Conservation (phyloP, 1,284 basidiomycete genomes). For the Takashimella koratensis region DNA sequence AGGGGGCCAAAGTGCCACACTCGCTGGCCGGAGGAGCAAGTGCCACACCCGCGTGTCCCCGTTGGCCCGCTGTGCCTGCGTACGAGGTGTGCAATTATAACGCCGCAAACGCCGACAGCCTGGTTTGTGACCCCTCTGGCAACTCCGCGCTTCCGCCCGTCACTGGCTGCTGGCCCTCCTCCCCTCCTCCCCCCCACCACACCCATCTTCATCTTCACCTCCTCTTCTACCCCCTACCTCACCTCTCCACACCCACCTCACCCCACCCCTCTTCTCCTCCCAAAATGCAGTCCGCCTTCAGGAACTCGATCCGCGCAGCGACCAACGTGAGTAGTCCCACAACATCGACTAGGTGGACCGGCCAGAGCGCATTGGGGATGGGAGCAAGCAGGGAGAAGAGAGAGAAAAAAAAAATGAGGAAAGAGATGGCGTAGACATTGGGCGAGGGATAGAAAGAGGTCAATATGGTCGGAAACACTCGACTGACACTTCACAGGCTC, state of each 20-base stretch:
- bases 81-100: no score
- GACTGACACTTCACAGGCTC: conserved; percentile 34
- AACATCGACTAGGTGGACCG: conserved; percentile 5
- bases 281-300: conserved; percentile 81
- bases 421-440: no score
- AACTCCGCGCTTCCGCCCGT: conserved; percentile 17
- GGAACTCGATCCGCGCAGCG: conserved; percentile 59
- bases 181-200: conserved; percentile 2
- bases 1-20: neutral
- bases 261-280: conserved; percentile 33
- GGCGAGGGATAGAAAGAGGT: no score
- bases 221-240: conserved; percentile 51
- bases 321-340: conserved; percentile 34
- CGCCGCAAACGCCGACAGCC: neutral
- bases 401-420: neutral
- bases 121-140: neutral
- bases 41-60: neutral
- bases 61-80: no score
- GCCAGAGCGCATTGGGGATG: neutral
- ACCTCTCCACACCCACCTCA: conserved; percentile 49
- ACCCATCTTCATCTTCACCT: conserved; percentile 11
- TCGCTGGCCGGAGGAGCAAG: neutral
- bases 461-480: no score
- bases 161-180: conserved; percentile 14
- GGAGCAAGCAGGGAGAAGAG: neutral